A percentile compares a stretch with the other conserved stretches of the same genome.
phyloP scores from a whole-genome alignment of 1,284 basidiomycete species.

The Ceratobasidium sp. region DNA sequence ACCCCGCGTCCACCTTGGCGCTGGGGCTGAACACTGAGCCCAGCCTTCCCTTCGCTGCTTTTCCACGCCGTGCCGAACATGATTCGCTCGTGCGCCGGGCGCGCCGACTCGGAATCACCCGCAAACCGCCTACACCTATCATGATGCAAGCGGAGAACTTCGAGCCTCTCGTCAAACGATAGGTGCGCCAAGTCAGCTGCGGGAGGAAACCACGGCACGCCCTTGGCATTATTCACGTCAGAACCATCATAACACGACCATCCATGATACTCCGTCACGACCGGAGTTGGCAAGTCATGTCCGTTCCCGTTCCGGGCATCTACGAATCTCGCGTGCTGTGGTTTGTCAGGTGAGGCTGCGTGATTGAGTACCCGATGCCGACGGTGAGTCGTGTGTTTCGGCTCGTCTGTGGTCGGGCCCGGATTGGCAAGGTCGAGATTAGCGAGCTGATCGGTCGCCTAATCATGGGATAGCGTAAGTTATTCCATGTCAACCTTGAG shows the following conservation, averaged over 20 bases:
- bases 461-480: neutral
- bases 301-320: neutral
- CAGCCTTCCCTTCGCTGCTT: neutral
- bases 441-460: slow-evolving; percentile 10
- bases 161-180: slow-evolving; percentile 3
- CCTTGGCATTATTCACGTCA: neutral
- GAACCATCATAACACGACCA: neutral
- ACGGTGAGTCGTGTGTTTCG: slow-evolving; percentile 9
- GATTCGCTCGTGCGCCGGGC: neutral
- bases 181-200: slow-evolving; percentile 1
- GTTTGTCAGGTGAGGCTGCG: slow-evolving; percentile 22
- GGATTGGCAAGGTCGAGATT: neutral
- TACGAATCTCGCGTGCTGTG: slow-evolving; percentile 4
- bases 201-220: neutral
- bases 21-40: neutral
- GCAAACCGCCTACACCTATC: slow-evolving; percentile 9
- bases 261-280: slow-evolving; percentile 11
- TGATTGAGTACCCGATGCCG: neutral
- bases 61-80: neutral
- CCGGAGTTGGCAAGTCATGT: slow-evolving; percentile 19
- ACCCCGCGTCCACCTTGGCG: neutral
- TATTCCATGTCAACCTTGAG: neutral
- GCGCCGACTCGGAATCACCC: neutral
- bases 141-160: neutral
- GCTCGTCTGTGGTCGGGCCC: slow-evolving; percentile 12